A percentile compares a stretch with the other conserved stretches of the same genome.
Evolutionary conservation across 805 yeast genomes (phyloP).

Genomic region (Metschnikowia picachoensis): DNA sequence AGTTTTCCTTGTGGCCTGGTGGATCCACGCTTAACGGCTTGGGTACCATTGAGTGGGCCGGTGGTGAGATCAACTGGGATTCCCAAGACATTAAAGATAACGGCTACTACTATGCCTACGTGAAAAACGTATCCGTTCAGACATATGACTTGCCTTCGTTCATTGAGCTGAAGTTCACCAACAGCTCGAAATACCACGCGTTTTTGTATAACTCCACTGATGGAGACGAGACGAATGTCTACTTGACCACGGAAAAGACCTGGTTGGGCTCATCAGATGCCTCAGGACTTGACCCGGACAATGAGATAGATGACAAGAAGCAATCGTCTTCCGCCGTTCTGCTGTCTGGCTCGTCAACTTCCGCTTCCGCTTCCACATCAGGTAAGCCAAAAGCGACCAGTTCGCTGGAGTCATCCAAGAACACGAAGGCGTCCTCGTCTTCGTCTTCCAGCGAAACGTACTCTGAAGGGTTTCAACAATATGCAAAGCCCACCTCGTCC

Average conservation of each 20-base stretch:
- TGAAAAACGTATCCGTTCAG: slow-evolving; percentile 56
- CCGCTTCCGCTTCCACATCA: slow-evolving; percentile 15
- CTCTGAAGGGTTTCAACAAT: slow-evolving; percentile 39
- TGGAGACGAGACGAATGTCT: slow-evolving; percentile 37
- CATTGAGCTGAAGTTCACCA: slow-evolving; percentile 36
- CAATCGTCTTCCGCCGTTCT: slow-evolving; percentile 12
- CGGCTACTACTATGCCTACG: slow-evolving; percentile 76
- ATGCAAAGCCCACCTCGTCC: slow-evolving; percentile 14
- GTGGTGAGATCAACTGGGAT: slow-evolving; percentile 84
- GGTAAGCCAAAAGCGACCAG: slow-evolving; percentile 13
- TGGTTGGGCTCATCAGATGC: slow-evolving; percentile 57
- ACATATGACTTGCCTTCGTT: slow-evolving; percentile 72
- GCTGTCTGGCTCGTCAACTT: slow-evolving; percentile 18
- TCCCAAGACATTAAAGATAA: slow-evolving; percentile 64
- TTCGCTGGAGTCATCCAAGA: slow-evolving; percentile 9
- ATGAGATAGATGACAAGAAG: slow-evolving; percentile 19
- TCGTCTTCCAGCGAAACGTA: slow-evolving; percentile 16
- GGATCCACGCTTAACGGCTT: slow-evolving; percentile 50
- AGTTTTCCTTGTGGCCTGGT: slow-evolving; percentile 77
- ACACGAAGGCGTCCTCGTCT: slow-evolving; percentile 11
- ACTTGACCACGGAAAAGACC: slow-evolving; percentile 60
- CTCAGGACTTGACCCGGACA: slow-evolving; percentile 60
- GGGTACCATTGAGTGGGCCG: slow-evolving; percentile 82
- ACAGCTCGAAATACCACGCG: slow-evolving; percentile 46
- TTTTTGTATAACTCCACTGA: slow-evolving; percentile 44